Evolutionary conservation across 2,329 filamentous ascomycete species (phyloP).

Genomic region (Eutypa lata): DNA sequence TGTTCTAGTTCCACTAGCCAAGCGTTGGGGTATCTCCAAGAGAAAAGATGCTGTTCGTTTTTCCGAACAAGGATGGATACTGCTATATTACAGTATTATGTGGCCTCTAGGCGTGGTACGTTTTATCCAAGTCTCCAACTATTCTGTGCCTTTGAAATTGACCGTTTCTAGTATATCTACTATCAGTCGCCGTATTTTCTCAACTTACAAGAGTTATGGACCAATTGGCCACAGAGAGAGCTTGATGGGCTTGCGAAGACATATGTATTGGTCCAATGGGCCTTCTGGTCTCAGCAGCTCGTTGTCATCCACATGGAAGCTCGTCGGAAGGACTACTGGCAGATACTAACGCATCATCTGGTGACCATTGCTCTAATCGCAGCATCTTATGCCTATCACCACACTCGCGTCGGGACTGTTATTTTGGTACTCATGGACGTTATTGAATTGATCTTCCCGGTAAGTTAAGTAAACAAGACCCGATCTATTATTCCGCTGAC

Average conservation of each 20-base stretch:
- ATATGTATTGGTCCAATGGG: slow-evolving; percentile 87
- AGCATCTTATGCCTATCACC: slow-evolving; percentile 78
- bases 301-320: slow-evolving; percentile 91
- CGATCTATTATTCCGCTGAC: slow-evolving; percentile 5
- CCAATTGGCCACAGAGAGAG: slow-evolving; percentile 76
- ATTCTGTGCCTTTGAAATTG: not conserved
- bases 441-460: slow-evolving; percentile 81
- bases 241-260: slow-evolving; percentile 72
- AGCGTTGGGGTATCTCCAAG: slow-evolving; percentile 65
- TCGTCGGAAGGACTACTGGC: slow-evolving; percentile 85
- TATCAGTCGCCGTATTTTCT: slow-evolving; percentile 73
- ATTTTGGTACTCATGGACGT: slow-evolving; percentile 90
- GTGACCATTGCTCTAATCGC: slow-evolving; percentile 78
- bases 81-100: slow-evolving; percentile 76
- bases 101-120: slow-evolving; percentile 81
- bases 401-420: slow-evolving; percentile 80
- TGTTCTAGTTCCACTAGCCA: slow-evolving; percentile 74
- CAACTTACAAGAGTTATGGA: slow-evolving; percentile 75
- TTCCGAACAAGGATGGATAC: slow-evolving; percentile 87
- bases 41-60: slow-evolving; percentile 76
- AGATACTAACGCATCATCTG: slow-evolving; percentile 93
- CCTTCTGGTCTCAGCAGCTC: slow-evolving; percentile 91
- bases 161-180: slow-evolving; percentile 65
- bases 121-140: slow-evolving; percentile 10
- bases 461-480: slow-evolving; percentile 44